A percentile compares a stretch with the other conserved stretches of the same genome.
Evolutionary conservation across 257 asterid genomes (phyloP).

Genomic region (Anisodus tanguticus): DNA sequence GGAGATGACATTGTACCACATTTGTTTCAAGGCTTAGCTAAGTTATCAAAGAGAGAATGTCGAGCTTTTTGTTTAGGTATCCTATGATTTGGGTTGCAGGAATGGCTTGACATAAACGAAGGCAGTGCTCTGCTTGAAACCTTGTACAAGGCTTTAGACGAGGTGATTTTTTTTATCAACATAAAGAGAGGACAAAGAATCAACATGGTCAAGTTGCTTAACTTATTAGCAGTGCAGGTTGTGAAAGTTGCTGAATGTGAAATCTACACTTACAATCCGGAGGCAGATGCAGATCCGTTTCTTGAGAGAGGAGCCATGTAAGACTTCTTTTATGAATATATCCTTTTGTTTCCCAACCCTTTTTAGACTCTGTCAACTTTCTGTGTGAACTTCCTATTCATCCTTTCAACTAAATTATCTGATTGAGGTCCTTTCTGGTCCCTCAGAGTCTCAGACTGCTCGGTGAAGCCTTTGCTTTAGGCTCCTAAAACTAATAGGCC

Average conservation of each 20-base stretch:
- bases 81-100: slow-evolving; percentile 54
- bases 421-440: not conserved
- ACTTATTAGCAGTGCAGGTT: slow-evolving; percentile 61
- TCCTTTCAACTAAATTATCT: not conserved
- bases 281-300: slow-evolving; percentile 86
- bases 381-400: not conserved
- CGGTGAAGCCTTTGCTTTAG: not conserved
- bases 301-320: slow-evolving; percentile 91
- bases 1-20: not conserved
- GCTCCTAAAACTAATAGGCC: not conserved
- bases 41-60: not conserved
- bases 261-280: slow-evolving; percentile 85
- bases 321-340: slow-evolving; percentile 31
- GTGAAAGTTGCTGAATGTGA: slow-evolving; percentile 88
- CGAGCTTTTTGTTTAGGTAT: slow-evolving; percentile 16
- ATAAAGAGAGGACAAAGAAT: not conserved
- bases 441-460: too few species aligned
- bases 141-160: slow-evolving; percentile 85
- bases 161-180: slow-evolving; percentile 56
- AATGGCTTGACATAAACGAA: slow-evolving; percentile 77
- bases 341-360: not conserved
- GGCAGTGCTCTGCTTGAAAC: slow-evolving; percentile 65
- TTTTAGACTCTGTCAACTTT: not conserved
- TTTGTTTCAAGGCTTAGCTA: not conserved
- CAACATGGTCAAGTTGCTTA: slow-evolving; percentile 21